Conservation (phyloP, 345 rosid species). For the Salix suchowensis region DNA sequence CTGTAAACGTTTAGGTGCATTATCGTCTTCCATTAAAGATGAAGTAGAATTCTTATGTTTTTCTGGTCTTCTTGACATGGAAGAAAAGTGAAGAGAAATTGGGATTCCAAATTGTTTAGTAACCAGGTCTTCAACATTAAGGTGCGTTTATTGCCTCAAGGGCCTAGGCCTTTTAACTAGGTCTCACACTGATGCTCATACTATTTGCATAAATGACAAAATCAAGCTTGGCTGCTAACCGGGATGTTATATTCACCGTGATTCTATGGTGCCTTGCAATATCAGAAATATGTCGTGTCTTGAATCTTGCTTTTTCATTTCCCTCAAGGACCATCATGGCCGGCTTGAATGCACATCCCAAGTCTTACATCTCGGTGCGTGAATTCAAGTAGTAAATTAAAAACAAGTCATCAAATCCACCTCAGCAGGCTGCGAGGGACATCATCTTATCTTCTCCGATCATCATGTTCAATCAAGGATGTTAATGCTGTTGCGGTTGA, state of each 20-base stretch:
- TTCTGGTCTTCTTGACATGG: neutral
- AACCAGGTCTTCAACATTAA: neutral
- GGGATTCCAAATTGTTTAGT: neutral
- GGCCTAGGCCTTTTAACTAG: neutral
- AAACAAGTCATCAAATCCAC: neutral
- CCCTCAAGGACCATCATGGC: no score
- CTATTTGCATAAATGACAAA: neutral
- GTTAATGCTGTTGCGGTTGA: no score
- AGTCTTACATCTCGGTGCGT: neutral
- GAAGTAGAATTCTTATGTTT: neutral
- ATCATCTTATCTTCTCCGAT: neutral
- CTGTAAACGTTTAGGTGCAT: conserved; percentile 33
- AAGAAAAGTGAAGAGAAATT: neutral
- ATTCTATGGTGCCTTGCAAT: no score
- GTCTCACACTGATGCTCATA: neutral
- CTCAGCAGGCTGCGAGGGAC: neutral
- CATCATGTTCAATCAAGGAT: neutral
- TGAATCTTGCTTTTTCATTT: no score
- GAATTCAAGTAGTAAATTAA: neutral
- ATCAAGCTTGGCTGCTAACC: no score
- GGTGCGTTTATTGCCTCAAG: neutral
- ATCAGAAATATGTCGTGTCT: no score
- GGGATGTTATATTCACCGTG: no score
- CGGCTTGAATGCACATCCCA: no score
- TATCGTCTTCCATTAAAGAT: neutral